phyloP scores from a whole-genome alignment of 2,329 filamentous ascomycete genomes.

The Thermothelomyces thermophilus region DNA sequence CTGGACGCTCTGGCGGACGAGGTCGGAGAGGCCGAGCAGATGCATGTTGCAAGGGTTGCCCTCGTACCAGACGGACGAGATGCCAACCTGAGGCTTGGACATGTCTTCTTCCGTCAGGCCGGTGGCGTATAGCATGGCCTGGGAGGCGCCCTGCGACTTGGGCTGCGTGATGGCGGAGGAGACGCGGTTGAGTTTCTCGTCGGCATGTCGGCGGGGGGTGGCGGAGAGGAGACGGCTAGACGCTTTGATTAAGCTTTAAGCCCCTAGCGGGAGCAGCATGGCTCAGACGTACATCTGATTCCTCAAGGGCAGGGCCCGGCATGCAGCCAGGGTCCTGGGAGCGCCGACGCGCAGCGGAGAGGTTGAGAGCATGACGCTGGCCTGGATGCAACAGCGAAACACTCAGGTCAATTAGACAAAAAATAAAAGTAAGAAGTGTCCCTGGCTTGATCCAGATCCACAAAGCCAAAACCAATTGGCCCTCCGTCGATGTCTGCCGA shows the following conservation, averaged over 20 bases:
- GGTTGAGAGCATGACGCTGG: slow-evolving; percentile 23
- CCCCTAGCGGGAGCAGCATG: neutral
- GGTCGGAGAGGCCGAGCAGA: slow-evolving; percentile 77
- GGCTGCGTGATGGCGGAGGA: slow-evolving; percentile 86
- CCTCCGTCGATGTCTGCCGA: neutral
- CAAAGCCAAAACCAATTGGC: slow-evolving; percentile 19
- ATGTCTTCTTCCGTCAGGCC: slow-evolving; percentile 81
- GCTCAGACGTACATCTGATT: slow-evolving; percentile 20
- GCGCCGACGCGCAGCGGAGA: slow-evolving; percentile 23
- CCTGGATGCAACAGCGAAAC: slow-evolving; percentile 1
- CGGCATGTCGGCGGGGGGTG: slow-evolving; percentile 41
- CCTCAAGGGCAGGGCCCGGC: slow-evolving; percentile 23
- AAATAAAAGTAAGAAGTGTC: neutral
- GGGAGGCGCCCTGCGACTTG: slow-evolving; percentile 95
- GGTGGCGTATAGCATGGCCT: slow-evolving; percentile 97
- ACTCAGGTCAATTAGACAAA: slow-evolving; percentile 15
- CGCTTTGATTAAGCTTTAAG: slow-evolving; percentile 4
- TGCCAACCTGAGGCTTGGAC: slow-evolving; percentile 95
- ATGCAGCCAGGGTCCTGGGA: slow-evolving; percentile 25
- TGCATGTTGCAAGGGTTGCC: slow-evolving; percentile 99
- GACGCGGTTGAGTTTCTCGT: slow-evolving; percentile 69
- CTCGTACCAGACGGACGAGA: slow-evolving; percentile 96
- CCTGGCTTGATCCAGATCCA: neutral
- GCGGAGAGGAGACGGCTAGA: slow-evolving; percentile 45
- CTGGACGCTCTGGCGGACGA: slow-evolving; percentile 56